Conservation (phyloP, 495 filamentous ascomycete genomes). For the Neohortaea acidophila region DNA sequence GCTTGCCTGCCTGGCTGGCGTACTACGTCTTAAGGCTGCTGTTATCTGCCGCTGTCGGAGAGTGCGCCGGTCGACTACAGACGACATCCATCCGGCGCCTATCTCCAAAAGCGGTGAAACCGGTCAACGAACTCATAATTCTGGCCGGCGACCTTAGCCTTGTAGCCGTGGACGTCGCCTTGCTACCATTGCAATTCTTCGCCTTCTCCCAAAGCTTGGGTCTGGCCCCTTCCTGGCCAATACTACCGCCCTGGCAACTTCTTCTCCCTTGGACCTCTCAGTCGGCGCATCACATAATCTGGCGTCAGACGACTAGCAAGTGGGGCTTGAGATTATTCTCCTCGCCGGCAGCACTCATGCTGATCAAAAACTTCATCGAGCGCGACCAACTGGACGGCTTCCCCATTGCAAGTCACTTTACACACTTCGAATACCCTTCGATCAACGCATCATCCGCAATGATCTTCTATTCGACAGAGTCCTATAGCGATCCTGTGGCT, state of each 20-base stretch:
- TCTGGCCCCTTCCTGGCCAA: constrained; percentile 10
- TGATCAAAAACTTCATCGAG: not conserved
- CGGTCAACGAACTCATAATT: no score
- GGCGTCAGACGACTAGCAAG: not conserved
- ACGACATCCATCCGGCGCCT: no score
- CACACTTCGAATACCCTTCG: not conserved
- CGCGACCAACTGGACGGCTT: not conserved
- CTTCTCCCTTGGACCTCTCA: not conserved
- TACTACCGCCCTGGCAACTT: constrained; percentile 1
- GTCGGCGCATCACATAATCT: constrained; percentile 3
- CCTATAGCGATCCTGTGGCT: not conserved
- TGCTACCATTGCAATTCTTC: constrained; percentile 12
- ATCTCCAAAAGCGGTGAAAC: no score
- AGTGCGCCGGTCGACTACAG: no score
- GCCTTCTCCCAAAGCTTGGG: constrained; percentile 7
- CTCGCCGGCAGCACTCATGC: constrained; percentile 8
- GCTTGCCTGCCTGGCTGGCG: not conserved
- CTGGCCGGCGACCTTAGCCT: not conserved
- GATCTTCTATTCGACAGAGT: no score
- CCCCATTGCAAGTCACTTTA: not conserved
- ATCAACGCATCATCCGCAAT: no score
- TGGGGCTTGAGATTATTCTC: not conserved
- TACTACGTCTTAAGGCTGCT: not conserved
- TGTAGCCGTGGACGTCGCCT: constrained; percentile 2
- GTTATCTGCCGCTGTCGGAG: not conserved